Evolutionary conservation across 306 rosid genomes (phyloP), one percentile per base, ranked within the genome.

Genomic region (Pyrus pyrifolia): DNA sequence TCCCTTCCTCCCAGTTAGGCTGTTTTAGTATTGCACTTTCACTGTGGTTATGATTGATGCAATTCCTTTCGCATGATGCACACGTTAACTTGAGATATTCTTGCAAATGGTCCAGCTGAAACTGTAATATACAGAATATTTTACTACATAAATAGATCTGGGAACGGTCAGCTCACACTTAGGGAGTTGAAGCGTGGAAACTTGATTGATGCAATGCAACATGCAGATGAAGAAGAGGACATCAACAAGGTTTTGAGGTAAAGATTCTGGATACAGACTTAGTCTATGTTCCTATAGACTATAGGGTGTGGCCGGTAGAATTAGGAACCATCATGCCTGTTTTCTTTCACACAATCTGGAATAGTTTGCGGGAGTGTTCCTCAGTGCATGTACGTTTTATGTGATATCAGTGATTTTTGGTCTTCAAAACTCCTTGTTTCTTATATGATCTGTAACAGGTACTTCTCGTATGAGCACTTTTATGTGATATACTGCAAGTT

Each of bases 191-290:
- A 91, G 86, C 96, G 94, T 80, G 97, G 98, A 70, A 96, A 92
- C 80, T 74, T 93, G 72, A 89, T 96, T 87, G 99, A 96, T 85
- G 99, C 97, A 74, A 92, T 96, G 98, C 99, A 86, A 83, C 99
- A 96, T 86, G 98, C 97, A 6, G 99, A 96, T 51, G 99, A 93
- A 85, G 99, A 96, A 84, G 99, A 96, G 82, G 99, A 96, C 84
- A 96, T 96, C 70, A 96, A 96, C 84, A 96, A 96, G 87, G 99
- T 96, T 81, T 88, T 96, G 88, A 91, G 99, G 99, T 96, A 87
- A 76, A 81, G 63, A 72, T 70, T 46, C 62, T 7, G 14, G 53
- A 78, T 72, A 53, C 73, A 75, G 65, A 45, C 57, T 33, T 72
- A 35, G 64, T 76, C 78, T 75, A 70, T 73, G 62, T 79, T 53